Base-by-base conservation (phyloP, 371 early-diverging fungal species). In the Apophysomyces variabilis region DNA sequence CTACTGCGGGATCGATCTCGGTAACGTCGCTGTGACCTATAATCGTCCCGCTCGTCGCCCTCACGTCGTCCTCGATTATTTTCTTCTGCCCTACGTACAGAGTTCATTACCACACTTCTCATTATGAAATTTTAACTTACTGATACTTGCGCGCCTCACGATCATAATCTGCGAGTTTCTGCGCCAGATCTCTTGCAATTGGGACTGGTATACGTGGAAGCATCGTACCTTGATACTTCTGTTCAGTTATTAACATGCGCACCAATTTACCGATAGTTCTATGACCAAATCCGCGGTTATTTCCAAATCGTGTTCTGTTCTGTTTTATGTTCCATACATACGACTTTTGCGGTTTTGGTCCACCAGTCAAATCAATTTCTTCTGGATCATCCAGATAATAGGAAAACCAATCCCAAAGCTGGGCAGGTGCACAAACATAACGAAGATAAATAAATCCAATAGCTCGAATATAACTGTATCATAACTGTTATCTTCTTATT, bases 361-460 rank as follows among this genome's bases (percentile, higher is more conserved):
- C 93, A 47, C 87, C 80, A 13, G 88, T 84, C 2, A 93, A 70
- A 8, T 81, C 78, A 16, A 95, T 75, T 62, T 90, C 90, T 67
- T 92, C 90, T 26, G 89, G 91, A 67, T 93, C 94, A 44, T 93
- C 93, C 5, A 95, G 73, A 62, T 90, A 94, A 3, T 85, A 85
- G 44, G 86, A 90, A 44, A 89, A 87, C 96, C 96, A 95, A 61
- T 88, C 91, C 93, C 92, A 94, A 12, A 94, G 73, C 61, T 91
- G 77, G 36, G 85, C 85, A 4, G 94, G 94, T 58, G 91, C 89
- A 73, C 91, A 89, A 4, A 92, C 94, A 73, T 92, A 95, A 47
- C 96, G 89, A 65, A 95, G 70, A 69, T 95, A 95, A 44, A 95
- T 71, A 62, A 94, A 91, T 6, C 93, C 96, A 44, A 94, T 70